A percentile compares a stretch with the other conserved stretches of the same genome.
These are phyloP conservation scores for Eucalyptus victrix DNA, from an alignment of 345 rosid species.

Conservation along the genomic window DNA sequence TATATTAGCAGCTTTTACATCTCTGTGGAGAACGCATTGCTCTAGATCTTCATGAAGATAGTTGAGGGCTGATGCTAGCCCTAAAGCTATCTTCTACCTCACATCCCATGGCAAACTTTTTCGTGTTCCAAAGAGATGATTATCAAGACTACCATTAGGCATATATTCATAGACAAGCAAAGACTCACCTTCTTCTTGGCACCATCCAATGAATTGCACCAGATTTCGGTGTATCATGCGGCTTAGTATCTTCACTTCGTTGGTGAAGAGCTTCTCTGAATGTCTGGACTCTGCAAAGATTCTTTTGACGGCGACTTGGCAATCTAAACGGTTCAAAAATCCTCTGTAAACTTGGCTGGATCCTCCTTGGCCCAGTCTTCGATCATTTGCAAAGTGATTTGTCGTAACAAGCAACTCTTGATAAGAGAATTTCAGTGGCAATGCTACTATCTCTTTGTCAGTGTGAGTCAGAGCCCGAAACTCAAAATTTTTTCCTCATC, in stretches of 20 bases:
- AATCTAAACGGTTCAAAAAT: not conserved
- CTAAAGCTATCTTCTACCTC: not conserved
- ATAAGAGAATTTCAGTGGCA: not conserved
- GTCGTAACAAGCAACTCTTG: not conserved
- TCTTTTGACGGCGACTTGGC: not conserved
- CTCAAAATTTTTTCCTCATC: not conserved
- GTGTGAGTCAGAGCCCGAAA: not conserved
- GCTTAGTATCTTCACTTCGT: not conserved
- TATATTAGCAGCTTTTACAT: not conserved
- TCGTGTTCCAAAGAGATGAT: not conserved
- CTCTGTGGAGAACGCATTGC: not conserved
- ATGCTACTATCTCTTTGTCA: not conserved
- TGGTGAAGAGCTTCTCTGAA: not conserved
- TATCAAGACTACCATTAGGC: not conserved
- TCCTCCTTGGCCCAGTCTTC: not conserved
- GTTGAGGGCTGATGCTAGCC: rapidly evolving
- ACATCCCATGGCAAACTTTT: not conserved
- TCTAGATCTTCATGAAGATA: not conserved
- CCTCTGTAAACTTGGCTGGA: not conserved
- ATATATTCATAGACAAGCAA: no score
- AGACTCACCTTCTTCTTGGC: no score
- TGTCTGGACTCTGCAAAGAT: not conserved
- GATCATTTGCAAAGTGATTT: not conserved
- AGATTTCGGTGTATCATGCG: no score
- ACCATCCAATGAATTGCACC: no score